Evolutionary conservation across 164 flowering plant genomes (phyloP), one percentile per base, ranked within the genome.

Genomic region (Umbellularia californica): DNA sequence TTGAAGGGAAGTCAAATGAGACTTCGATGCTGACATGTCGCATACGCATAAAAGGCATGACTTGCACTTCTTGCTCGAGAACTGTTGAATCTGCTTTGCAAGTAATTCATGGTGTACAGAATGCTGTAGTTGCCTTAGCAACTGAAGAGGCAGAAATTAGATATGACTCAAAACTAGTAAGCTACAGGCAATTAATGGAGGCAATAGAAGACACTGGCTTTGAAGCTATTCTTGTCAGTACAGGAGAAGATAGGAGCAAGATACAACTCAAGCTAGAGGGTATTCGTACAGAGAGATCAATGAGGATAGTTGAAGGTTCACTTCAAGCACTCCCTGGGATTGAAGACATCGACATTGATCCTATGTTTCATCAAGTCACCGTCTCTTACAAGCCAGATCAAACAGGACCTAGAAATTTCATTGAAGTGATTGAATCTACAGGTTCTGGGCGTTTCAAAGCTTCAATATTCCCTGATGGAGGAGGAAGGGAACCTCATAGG

Each of bases 21-120:
- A 78, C 63, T 60, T 69, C 83, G 12, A 71, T 52, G 27, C 89
- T 83, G 71, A 81, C 84, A 60, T 91, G 97, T 63, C 80, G 93
- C 27, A 79, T 94, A 19, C 87, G 69, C 2, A 87, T 91, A 47
- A 87, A 82, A 72, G 95, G 97, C 69, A 91, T 94, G 96, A 90
- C 93, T 22, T 92, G 98, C 81, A 88, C 97, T 55, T 81, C 94
- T 41, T 94, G 98, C 81, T 85, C 93, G 58, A 80, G 82, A 11
- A 82, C 95, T 2, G 78, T 91, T 70, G 96, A 92, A 78, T 79
- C 87, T 66, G 84, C 79, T 72, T 70, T 94, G 30, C 87, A 75
- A 74, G 80, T 67, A 23, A 58, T 87, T 71, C 82, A 52, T 27
- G 97, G 98, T 35, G 97, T 94, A 5, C 81, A 75, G 15, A 87